Base-by-base conservation (phyloP, 2,329 filamentous ascomycete species). In the Trichoderma arundinaceum region DNA sequence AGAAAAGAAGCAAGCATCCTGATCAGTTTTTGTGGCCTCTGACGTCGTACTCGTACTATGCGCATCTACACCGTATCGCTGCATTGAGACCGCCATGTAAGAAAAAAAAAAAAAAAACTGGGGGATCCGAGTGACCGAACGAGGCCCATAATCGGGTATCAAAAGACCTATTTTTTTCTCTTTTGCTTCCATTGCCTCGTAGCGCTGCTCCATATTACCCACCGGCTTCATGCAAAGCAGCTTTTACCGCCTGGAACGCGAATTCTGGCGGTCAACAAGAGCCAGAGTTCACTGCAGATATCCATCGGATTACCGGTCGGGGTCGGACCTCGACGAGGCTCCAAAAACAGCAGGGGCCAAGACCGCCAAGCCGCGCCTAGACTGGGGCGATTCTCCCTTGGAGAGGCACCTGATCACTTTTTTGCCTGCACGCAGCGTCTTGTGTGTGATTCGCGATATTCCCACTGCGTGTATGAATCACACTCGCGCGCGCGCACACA, bases 341-440 rank as follows among this genome's bases (percentile, higher is more conserved):
- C 43, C 44, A 46, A n/a, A 28, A 35, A 10, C 28, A 15, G 49
- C 56, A 52, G 48, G 56, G 63, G 38, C 57, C 28, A 38, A 38
- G 28, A 53, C 54, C 44, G 64, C 64, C 64, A 66, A 66, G 64
- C 17, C 64, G 32, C 51, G 57, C 64, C 64, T 15, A 63, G 51
- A 56, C 64, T 54, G 43, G 64, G 64, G 64, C 48, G 13, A 19
- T 28, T 63, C 43, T 46, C 43, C 51, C 49, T 39, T 54, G 39
- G 64, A 32, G 46, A 51, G 56, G 64, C 64, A 66, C 64, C 64
- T 66, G 64, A 66, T 66, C 64, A 63, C 32, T 43, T 63, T 65
- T 52, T 57, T 39, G 7, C 39, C 54, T 33, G 33, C 51, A 56
- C 15, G 15, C 13, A 46, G 13, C 22, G 57, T 33, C 19, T 39